A percentile compares a stretch with the other conserved stretches of the same genome.
Evolutionary conservation across 331 rosid genomes (phyloP).

Genomic region (Arachis monticola): DNA sequence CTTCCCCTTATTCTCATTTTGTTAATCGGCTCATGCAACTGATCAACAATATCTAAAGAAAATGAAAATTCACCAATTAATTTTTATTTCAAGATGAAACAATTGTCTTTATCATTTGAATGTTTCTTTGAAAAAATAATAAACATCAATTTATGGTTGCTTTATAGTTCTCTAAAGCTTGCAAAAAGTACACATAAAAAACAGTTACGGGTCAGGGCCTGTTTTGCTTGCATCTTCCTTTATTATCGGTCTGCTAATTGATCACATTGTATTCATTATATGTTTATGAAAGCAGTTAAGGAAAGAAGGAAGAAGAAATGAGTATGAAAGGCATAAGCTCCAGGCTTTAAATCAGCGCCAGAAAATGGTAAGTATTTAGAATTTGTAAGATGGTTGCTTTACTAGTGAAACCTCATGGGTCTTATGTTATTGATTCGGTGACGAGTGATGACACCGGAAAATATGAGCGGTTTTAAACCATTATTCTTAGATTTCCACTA

Average conservation of each 20-base stretch:
- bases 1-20: conserved; percentile 30
- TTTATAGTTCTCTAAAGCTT: conserved; percentile 33
- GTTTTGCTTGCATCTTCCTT: conserved; percentile 14
- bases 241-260: conserved; percentile 9
- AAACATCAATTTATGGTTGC: conserved; percentile 13
- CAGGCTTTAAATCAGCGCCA: conserved; percentile 99
- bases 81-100: conserved; percentile 34
- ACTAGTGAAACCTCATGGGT: conserved; percentile 15
- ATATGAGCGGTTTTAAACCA: conserved; percentile 12
- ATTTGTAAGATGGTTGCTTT: conserved; percentile 27
- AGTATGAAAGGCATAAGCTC: conserved; percentile 98
- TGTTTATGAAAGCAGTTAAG: conserved; percentile 61
- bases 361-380: conserved; percentile 75
- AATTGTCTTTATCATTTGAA: conserved; percentile 26
- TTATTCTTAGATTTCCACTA: neutral
- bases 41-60: conserved; percentile 5
- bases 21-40: conserved; percentile 29
- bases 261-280: conserved; percentile 39
- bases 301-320: conserved; percentile 98
- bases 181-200: conserved; percentile 17
- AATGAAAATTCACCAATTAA: conserved; percentile 10
- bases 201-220: conserved; percentile 17
- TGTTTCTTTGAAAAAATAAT: conserved; percentile 5
- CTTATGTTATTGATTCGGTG: conserved; percentile 19
- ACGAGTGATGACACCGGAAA: conserved; percentile 21